phyloP scores from a whole-genome alignment of 2,329 filamentous ascomycete species.

The Aureobasidium pullulans region DNA sequence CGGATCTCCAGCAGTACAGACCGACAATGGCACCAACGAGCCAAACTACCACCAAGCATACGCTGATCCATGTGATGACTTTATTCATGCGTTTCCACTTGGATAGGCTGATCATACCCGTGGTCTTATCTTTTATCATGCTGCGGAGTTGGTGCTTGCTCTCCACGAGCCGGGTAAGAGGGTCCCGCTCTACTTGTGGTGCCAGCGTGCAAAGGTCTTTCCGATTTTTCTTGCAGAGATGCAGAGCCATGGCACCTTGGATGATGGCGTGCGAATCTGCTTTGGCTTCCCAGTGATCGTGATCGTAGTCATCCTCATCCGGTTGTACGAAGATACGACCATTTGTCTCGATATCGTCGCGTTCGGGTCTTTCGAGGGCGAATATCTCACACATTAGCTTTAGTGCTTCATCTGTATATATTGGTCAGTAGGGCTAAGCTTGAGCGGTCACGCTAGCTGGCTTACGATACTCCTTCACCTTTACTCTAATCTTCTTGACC shows the following conservation, averaged over 20 bases:
- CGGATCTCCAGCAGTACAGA: not conserved
- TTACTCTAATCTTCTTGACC: not conserved
- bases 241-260: not conserved
- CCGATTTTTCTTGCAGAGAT: not conserved
- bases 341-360: not conserved
- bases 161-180: not conserved
- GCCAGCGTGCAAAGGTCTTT: conserved; percentile 8
- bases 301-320: not conserved
- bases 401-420: not conserved
- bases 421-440: not conserved
- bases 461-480: conserved; percentile 14
- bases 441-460: not conserved
- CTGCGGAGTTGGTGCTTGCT: conserved; percentile 1
- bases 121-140: not conserved
- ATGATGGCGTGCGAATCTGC: not conserved
- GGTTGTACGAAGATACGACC: conserved; percentile 3
- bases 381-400: conserved; percentile 4
- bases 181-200: conserved; percentile 1
- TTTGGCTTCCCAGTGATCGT: not conserved
- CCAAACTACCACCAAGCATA: not conserved
- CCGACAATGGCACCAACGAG: conserved; percentile 4
- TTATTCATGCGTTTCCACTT: not conserved
- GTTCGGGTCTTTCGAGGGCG: not conserved
- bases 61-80: not conserved
- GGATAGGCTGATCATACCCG: not conserved